A percentile compares a stretch with the other conserved stretches of the same genome.
Evolutionary conservation across 225 moss, liverwort and hornwort species (phyloP).

Genomic region (Neckera pumila): DNA sequence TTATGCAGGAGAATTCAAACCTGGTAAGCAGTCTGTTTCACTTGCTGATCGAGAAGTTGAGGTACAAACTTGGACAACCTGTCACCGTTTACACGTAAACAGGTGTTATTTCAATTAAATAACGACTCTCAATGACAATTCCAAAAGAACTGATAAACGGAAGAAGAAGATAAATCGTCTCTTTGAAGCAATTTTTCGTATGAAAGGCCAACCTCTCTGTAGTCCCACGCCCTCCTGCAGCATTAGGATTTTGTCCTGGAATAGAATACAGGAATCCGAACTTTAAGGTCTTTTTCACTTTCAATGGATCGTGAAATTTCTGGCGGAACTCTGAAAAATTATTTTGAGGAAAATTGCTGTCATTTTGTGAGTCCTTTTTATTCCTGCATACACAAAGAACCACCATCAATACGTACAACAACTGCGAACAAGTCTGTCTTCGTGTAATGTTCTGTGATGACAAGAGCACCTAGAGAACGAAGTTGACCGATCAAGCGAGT

Average conservation of each 20-base stretch:
- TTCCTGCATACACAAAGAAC: conserved; percentile 9
- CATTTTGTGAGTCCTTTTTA: conserved; percentile 21
- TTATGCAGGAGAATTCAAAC: conserved; percentile 9
- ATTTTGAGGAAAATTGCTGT: conserved; percentile 32
- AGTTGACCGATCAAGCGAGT: not conserved
- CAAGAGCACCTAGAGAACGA: not conserved
- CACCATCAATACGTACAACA: not conserved
- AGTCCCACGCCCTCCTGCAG: conserved; percentile 40
- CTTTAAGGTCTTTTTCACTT: conserved; percentile 25
- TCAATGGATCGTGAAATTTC: conserved; percentile 43
- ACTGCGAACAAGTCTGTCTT: not conserved
- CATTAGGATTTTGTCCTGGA: conserved; percentile 61
- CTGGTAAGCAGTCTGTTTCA: conserved; percentile 36
- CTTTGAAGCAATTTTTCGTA: not conserved
- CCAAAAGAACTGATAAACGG: not conserved
- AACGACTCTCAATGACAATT: not conserved
- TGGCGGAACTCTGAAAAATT: conserved; percentile 44
- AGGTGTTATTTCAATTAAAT: not conserved
- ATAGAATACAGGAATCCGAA: conserved; percentile 68
- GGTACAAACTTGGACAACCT: conserved; percentile 35
- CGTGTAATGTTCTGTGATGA: not conserved
- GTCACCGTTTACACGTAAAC: conserved; percentile 1
- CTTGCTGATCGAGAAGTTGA: conserved; percentile 37
- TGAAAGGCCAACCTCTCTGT: conserved; percentile 38
- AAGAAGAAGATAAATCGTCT: not conserved